Evolutionary conservation across 2,329 filamentous ascomycete species (phyloP), one percentile per base, ranked within the genome.

Genomic region (Colletotrichum tamarilloi): DNA sequence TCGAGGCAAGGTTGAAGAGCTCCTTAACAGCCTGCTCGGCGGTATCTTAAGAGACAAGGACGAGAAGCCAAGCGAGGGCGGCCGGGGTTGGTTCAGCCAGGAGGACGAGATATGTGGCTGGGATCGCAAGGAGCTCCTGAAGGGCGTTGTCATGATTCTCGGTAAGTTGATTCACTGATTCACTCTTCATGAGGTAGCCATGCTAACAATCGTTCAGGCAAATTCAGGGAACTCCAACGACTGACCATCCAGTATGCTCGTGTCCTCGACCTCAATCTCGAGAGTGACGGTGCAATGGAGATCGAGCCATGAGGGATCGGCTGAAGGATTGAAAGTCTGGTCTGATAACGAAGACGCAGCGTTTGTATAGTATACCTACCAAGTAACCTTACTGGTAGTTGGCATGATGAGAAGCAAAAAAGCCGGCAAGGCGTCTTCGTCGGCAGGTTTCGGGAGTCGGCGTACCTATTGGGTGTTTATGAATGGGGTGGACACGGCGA

Each of bases 221-320:
- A 98, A 91, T 96, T 97, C 83, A 92, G 97, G 69, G 97, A 98
- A 80, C 87, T 99, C 35, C 97, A 99, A 82, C 90, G 97, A 30
- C 89, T 98, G 55, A 98, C 95, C n/a, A 94, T 98, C 30, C 96
- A 97, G 75, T 98, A 98, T 81, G 96, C 96, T 14, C 91, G 94
- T 75, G 86, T 95, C n/a, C 86, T 97, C 26, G 93, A 93, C 68
- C 85, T 94, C 49, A 87, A 86, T 7, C 76, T 86, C 6, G 85
- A 87, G 58, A 85, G 86, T 24, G 84, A 86, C 22, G 85, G 84
- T 67, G 80, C 82, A 8, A 86, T 86, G 84, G 84, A 85, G 22
- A 32, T 73, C 5, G 70, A 73, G 28, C 30, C n/a, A 62, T 56
- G 14, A 49, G 26, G 9, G 4, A 19, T 22, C 6, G 38, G 32